Base-by-base conservation (phyloP, 1,139 yeast species). In the Lodderomyces oxycetoniae region DNA sequence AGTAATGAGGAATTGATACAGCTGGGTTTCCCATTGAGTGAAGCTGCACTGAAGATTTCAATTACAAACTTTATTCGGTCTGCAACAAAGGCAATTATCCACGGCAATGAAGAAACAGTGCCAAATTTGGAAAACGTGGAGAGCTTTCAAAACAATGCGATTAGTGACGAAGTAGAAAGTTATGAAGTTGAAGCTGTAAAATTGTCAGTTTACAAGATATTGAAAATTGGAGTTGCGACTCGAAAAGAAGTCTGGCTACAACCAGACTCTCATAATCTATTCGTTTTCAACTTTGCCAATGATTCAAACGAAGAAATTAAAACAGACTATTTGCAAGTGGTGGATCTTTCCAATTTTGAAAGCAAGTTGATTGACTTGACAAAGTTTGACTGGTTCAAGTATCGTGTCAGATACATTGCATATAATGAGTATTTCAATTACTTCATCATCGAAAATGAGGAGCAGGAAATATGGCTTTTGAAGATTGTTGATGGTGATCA, bases 41-140 rank as follows among this genome's bases (percentile, higher is more conserved):
- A 47, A 17, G 52, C 55, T 5, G 44, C 55, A 11, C 48, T 55
- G 30, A 55, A 52, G 37, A 53, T 55, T 41, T 53, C 66, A 5
- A 38, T 63, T 20, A 39, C 64, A 3, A 47, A 43, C 28, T 47
- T 63, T 35, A 36, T 67, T 24, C 62, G 59, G 36, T 49, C 56
- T n/a, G 69, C 72, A 11, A 61, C 71, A 14, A 54, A 55, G 22
- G 42, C 60, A 11, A 51, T 67, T 15, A 52, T 59, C 19, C 57
- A 52, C 20, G 64, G 64, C 2, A 43, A 46, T 7, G 49, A 52
- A 17, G 48, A 45, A 9, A 32, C 39, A 4, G 39, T 44, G 15
- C 33, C 54, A 2, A 60, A 57, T 34, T 44, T 67, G 31, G 65
- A 65, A 33, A 67, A 66, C 39, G 45, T 64, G n/a, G 74, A 67